Percentiles rank a stretch among this genome's conserved stretches.
Conservation (phyloP, 2,329 filamentous ascomycete species). For the Colletotrichum sp. region DNA sequence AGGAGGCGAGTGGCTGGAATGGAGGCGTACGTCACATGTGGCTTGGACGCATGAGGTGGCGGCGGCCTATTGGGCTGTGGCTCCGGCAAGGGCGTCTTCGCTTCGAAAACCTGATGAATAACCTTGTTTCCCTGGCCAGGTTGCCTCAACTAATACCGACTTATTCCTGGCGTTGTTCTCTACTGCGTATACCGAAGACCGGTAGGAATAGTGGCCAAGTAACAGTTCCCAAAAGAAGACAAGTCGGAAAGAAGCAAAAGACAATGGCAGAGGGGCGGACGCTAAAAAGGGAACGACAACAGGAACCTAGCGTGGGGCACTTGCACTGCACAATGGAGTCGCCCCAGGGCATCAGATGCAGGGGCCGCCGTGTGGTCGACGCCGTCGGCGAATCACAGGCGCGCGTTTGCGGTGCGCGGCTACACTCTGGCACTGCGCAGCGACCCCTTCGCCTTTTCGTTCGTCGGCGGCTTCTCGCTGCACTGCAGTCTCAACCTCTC, state of each 20-base stretch:
- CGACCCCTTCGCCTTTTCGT: not conserved
- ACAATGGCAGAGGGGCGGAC: not conserved
- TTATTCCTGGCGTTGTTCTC: not conserved
- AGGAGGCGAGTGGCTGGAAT: slow-evolving; percentile 13
- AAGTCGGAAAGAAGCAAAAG: not conserved
- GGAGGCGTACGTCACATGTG: slow-evolving; percentile 15
- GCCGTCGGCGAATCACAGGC: slow-evolving; percentile 16
- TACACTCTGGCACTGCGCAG: slow-evolving; percentile 9
- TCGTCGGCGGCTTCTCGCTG: not conserved
- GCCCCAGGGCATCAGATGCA: not conserved
- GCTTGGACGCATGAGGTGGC: not conserved
- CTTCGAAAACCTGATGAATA: not conserved
- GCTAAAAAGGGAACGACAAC: slow-evolving; percentile 4
- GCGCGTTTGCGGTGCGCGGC: slow-evolving; percentile 20
- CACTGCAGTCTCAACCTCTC: slow-evolving; percentile 3
- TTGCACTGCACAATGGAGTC: not conserved
- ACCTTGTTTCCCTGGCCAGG: not conserved
- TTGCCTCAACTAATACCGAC: not conserved
- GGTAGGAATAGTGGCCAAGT: not conserved
- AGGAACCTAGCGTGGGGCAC: not conserved
- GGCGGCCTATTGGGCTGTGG: not conserved
- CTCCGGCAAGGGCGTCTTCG: not conserved
- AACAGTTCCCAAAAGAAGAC: not conserved
- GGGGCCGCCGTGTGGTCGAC: not conserved
- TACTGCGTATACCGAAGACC: not conserved